These are phyloP conservation scores for Neonectria neomacrospora DNA, from an alignment of 2,329 filamentous ascomycete genomes.

Conservation along the genomic window DNA sequence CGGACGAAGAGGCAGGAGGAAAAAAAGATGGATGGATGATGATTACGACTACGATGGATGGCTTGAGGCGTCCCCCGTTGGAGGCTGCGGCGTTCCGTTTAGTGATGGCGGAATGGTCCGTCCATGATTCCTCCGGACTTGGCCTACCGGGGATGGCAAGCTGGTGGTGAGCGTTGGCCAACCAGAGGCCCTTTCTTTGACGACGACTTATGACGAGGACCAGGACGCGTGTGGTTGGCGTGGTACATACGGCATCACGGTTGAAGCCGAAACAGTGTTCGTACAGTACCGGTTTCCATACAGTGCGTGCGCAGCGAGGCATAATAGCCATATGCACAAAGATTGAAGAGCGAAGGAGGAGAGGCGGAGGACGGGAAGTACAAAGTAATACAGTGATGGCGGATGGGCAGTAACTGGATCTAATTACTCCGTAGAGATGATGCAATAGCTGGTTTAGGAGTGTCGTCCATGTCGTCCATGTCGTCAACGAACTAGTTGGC, in stretches of 20 bases:
- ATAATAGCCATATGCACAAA: not conserved
- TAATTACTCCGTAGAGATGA: conserved; percentile 5
- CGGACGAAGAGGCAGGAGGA: not conserved
- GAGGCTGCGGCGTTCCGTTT: conserved; percentile 2
- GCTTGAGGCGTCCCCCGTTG: not conserved
- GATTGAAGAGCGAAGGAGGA: not conserved
- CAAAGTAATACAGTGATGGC: conserved; percentile 1
- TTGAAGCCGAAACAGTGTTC: conserved; percentile 5
- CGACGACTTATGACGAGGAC: conserved; percentile 10
- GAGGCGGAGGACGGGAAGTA: no score
- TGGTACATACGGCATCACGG: conserved; percentile 19
- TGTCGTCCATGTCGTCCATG: not conserved
- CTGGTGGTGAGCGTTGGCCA: conserved; percentile 21
- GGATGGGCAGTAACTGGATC: not conserved
- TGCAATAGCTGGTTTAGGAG: conserved; percentile 1
- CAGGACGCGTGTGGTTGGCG: conserved; percentile 18
- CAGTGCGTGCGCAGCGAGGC: conserved; percentile 10
- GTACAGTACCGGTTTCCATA: conserved; percentile 4
- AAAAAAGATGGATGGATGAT: not conserved
- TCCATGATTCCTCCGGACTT: conserved; percentile 5
- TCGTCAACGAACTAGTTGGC: not conserved
- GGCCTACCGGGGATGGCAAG: conserved; percentile 6
- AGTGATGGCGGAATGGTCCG: conserved; percentile 2
- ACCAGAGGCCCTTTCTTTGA: conserved; percentile 16
- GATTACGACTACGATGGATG: conserved; percentile 19